Percentiles rank a stretch among this genome's conserved stretches.
Conservation (phyloP, 1,139 yeast species). For the Blastobotrys arbuscula region DNA sequence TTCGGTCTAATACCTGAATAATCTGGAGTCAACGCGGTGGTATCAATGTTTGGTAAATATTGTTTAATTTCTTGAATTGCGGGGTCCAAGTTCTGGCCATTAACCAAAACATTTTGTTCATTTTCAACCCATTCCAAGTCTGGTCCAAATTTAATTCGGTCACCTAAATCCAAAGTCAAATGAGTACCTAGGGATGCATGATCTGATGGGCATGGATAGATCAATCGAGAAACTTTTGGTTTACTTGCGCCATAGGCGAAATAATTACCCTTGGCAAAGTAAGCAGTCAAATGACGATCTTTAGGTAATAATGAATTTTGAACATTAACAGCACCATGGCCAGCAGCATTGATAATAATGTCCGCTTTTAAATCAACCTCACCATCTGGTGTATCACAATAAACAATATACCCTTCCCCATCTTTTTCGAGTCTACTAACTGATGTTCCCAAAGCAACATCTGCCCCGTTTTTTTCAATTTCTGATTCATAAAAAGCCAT, state of each 20-base stretch:
- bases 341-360: slow-evolving; percentile 69
- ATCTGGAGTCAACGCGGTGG: slow-evolving; percentile 52
- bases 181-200: slow-evolving; percentile 82
- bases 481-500: slow-evolving; percentile 53
- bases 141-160: slow-evolving; percentile 80
- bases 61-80: slow-evolving; percentile 56
- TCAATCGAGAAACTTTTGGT: slow-evolving; percentile 40
- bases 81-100: slow-evolving; percentile 41
- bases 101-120: slow-evolving; percentile 35
- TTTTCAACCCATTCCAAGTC: slow-evolving; percentile 74
- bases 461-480: slow-evolving; percentile 55
- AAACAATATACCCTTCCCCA: slow-evolving; percentile 27
- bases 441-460: slow-evolving; percentile 55
- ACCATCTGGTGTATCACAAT: slow-evolving; percentile 22
- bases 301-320: slow-evolving; percentile 64
- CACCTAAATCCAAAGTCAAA: slow-evolving; percentile 76
- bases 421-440: slow-evolving; percentile 43
- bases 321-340: slow-evolving; percentile 63
- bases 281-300: slow-evolving; percentile 52
- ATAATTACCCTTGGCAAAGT: slow-evolving; percentile 82
- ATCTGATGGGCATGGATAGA: slow-evolving; percentile 79
- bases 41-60: slow-evolving; percentile 57
- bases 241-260: slow-evolving; percentile 48
- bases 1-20: slow-evolving; percentile 86
- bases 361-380: slow-evolving; percentile 47